Evolutionary conservation across 2,329 filamentous ascomycete genomes (phyloP).

Genomic region (Clarireedia hainanense): DNA sequence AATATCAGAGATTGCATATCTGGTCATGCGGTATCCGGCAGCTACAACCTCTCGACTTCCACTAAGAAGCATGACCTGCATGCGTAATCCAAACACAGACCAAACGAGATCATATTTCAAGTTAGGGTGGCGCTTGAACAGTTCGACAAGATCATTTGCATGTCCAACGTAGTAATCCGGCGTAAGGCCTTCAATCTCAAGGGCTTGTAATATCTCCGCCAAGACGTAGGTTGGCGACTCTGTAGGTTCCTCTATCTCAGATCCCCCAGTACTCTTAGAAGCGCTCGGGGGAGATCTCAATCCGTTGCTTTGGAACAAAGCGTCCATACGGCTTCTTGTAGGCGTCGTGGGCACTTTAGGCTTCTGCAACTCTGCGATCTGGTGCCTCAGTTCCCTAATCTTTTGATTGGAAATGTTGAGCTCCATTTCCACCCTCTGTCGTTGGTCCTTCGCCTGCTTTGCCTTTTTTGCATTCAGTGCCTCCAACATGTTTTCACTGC

Average conservation of each 20-base stretch:
- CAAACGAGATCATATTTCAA: conserved; percentile 95
- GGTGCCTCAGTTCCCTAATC: conserved; percentile 53
- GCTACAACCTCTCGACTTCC: conserved; percentile 94
- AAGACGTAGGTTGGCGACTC: conserved; percentile 91
- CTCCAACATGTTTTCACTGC: conserved; percentile 95
- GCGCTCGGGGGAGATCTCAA: conserved; percentile 51
- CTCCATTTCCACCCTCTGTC: conserved; percentile 74
- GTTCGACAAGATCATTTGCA: conserved; percentile 85
- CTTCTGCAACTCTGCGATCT: conserved; percentile 52
- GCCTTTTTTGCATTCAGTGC: conserved; percentile 90
- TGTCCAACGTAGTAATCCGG: conserved; percentile 93
- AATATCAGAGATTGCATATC: conserved; percentile 89
- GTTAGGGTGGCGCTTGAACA: conserved; percentile 90
- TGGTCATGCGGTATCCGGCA: conserved; percentile 84
- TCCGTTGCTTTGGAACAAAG: conserved; percentile 37
- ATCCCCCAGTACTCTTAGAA: conserved; percentile 47
- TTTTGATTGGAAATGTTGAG: conserved; percentile 77
- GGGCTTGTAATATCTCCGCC: conserved; percentile 79
- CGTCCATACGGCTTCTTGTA: conserved; percentile 44
- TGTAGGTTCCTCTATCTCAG: conserved; percentile 57
- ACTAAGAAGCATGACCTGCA: conserved; percentile 93
- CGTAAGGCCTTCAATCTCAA: conserved; percentile 80
- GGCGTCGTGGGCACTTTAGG: conserved; percentile 39
- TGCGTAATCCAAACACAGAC: conserved; percentile 86
- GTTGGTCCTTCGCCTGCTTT: conserved; percentile 87